Evolutionary conservation across 1,284 basidiomycete genomes (phyloP).

Genomic region (Ustilago curta): DNA sequence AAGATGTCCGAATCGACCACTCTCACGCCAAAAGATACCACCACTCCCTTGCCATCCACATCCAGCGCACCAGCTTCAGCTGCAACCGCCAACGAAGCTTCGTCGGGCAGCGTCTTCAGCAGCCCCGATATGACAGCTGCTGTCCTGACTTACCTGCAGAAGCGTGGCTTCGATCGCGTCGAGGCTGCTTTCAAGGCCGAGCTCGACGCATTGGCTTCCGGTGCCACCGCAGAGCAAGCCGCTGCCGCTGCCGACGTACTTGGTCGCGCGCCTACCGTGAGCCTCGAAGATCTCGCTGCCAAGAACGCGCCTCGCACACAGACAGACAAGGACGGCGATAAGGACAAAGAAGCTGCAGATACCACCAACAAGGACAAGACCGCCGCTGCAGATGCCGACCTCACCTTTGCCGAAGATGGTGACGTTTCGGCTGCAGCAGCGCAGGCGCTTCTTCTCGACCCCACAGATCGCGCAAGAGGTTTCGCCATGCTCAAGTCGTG

Average conservation of each 20-base stretch:
- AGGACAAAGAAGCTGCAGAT: constrained; percentile 32
- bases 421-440: constrained; percentile 73
- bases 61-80: constrained; percentile 15
- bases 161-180: constrained; percentile 82
- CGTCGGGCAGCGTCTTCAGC: constrained; percentile 39
- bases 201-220: constrained; percentile 71
- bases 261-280: constrained; percentile 74
- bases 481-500: constrained; percentile 90
- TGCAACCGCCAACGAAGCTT: constrained; percentile 25
- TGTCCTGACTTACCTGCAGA: constrained; percentile 76
- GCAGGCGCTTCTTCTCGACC: constrained; percentile 84
- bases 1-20: constrained; percentile 25
- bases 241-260: constrained; percentile 51
- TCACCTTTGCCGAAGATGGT: constrained; percentile 44
- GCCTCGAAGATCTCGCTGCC: constrained; percentile 72
- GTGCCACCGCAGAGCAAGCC: constrained; percentile 46
- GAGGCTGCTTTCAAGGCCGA: constrained; percentile 80
- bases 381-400: constrained; percentile 24
- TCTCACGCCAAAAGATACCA: constrained; percentile 33
- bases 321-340: constrained; percentile 63
- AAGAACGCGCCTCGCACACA: constrained; percentile 64
- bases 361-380: constrained; percentile 18
- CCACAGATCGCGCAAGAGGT: constrained; percentile 87
- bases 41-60: constrained; percentile 19
- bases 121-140: constrained; percentile 49